phyloP scores from a whole-genome alignment of 306 rosid species.

The Cicer yamashitae region DNA sequence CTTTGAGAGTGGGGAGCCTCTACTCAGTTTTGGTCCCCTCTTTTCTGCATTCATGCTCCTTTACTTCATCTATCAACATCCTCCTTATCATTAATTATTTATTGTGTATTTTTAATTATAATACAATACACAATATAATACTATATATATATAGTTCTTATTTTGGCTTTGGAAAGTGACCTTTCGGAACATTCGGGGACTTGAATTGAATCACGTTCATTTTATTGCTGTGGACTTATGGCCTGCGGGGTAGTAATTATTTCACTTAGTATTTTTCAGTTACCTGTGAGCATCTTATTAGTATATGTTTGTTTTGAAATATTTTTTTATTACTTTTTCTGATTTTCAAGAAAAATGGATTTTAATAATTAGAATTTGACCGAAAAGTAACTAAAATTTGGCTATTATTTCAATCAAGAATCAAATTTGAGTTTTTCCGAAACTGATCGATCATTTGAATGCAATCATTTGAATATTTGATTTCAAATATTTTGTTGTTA shows the following conservation, averaged over 20 bases:
- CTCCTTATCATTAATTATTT: neutral
- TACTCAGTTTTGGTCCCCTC: constrained; percentile 47
- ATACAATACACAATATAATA: neutral
- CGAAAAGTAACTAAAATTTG: too few species aligned
- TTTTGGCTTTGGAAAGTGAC: constrained; percentile 5
- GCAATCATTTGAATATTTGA: neutral
- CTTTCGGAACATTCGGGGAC: neutral
- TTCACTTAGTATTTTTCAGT: neutral
- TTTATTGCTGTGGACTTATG: neutral
- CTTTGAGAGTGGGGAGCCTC: constrained; percentile 41
- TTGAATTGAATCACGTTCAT: neutral
- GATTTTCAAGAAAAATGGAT: too few species aligned
- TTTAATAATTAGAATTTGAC: too few species aligned
- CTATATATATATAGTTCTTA: neutral
- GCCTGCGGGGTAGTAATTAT: neutral
- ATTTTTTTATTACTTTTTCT: neutral
- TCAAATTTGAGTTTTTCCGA: too few species aligned
- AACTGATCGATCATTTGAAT: too few species aligned
- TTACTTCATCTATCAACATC: constrained; percentile 20
- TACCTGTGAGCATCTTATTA: constrained; percentile 13
- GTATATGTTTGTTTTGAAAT: neutral
- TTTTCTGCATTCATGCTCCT: constrained; percentile 10
- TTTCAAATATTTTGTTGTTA: neutral
- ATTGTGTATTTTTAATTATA: neutral
- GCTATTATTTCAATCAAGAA: too few species aligned